Base-by-base conservation (phyloP, 805 yeast species). In the Saccharomycopsis guyanensis region DNA sequence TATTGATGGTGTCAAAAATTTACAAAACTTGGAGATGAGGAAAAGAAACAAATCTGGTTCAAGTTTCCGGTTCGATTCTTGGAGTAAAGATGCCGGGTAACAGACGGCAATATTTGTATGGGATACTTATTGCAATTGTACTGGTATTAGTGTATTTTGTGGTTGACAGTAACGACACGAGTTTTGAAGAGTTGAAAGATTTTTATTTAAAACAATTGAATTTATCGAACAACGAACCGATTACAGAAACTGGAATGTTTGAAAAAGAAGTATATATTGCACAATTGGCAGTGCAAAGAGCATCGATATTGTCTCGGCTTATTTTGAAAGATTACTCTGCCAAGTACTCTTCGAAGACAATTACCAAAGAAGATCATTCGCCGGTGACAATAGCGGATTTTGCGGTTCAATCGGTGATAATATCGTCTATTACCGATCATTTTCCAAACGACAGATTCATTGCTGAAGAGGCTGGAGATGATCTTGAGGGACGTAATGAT, bases 301-400 rank as follows among this genome's bases (percentile, higher is more conserved):
- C 98, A 1, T 77, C 95, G 1, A 16, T 69, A 91, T 47, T 87
- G 96, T 19, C 75, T 76, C 57, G 69, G 70, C 57, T 76, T 76
- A 50, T 79, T 76, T 62, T 82, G 65, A 24, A 72, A 66, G 59
- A 81, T 72, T 55, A 73, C 61, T 56, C 73, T 68, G 55, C 70
- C 57, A 55, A 66, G 60, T 59, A 74, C 57, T 52, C 63, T 64
- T 49, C 70, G 66, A 52, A 84, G 20, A 70, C 86, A 40, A 75
- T 87, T 47, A 81, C 87, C 50, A 93, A 93, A 61, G 73, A 75
- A 35, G 99, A 91, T 62, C 78, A 80, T 52, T 86, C 96, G 1
- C 99, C 99, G 1, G 99, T 93, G 13, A 93, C 99, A 1, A 70
- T 86, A 46, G 98, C 97, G 15, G 99, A 93, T 62, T 93, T 84